Base-by-base conservation (phyloP, 2,329 filamentous ascomycete species). In the Thelonectria rubi region DNA sequence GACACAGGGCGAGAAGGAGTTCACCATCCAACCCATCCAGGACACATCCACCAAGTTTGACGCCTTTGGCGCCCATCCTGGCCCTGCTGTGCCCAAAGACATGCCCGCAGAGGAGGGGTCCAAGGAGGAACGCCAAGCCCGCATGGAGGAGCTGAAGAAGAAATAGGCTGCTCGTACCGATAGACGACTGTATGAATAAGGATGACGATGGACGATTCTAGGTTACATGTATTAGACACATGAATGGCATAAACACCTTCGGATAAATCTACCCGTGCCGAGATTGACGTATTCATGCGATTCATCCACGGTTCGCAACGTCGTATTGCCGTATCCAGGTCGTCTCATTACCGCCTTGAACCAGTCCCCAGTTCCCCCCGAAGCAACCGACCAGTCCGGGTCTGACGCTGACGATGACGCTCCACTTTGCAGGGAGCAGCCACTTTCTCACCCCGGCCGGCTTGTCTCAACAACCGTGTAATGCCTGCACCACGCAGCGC, bases 61-160 rank as follows among this genome's bases (percentile, higher is more conserved):
- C 55, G 79, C 84, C 37, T 81, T 84, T 72, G 74, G 82, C 58
- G 86, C 86, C 17, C 78, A 84, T 53, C 87, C 86, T 12, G 87
- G 87, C 34, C 87, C 87, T 15, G 86, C 79, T 26, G 69, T 87
- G 24, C 79, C 84, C 17, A 76, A 86, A 64, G 79, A 83, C 62
- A 82, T 87, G 78, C 81, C 82, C 15, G 76, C 77, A 34, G 73
- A 83, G 52, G 86, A 89, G 78, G 87, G 86, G 15, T 86, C 84
- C 60, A 90, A 89, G 77, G 89, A 91, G 74, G 90, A 92, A 71
- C 84, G 89, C 55, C 80, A 83, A 71, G 87, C 84, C 12, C 88
- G 86, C 75, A 88, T 87, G 63, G 80, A 87, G 74, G 86, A 86
- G 71, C 70, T 92, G 75, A 92, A 92, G 81, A 87, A 90, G 73